A percentile compares a stretch with the other conserved stretches of the same genome.
Evolutionary conservation across 345 rosid genomes (phyloP).

Genomic region (Combretum micranthum): DNA sequence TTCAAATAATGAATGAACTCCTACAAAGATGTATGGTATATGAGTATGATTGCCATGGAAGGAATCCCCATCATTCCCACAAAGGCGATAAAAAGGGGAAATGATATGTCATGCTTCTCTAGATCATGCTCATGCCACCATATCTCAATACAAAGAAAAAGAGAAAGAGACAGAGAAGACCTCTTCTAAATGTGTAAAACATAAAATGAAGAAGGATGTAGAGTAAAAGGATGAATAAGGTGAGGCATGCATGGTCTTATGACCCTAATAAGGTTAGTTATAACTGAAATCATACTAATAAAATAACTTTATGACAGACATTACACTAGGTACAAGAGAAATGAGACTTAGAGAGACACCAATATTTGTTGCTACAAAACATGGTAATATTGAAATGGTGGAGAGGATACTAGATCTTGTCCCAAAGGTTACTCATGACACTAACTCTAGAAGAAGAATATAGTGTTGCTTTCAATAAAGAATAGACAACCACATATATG

Average conservation of each 20-base stretch:
- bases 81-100: not conserved
- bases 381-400: conserved; percentile 24
- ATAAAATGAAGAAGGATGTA: too few relatives aligned
- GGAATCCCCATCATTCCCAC: not conserved
- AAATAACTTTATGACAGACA: not conserved
- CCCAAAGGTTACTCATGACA: conserved; percentile 23
- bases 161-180: too few relatives aligned
- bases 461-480: conserved; percentile 41
- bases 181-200: too few relatives aligned
- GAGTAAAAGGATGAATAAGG: too few relatives aligned
- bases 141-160: too few relatives aligned
- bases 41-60: conserved; percentile 15
- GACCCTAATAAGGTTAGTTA: too few relatives aligned
- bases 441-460: conserved; percentile 20
- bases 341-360: conserved; percentile 13
- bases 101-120: not conserved
- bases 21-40: conserved; percentile 6
- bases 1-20: conserved; percentile 37
- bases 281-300: too few relatives aligned
- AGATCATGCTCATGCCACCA: not conserved
- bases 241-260: too few relatives aligned
- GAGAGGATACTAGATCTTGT: conserved; percentile 16
- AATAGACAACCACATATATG: conserved; percentile 36
- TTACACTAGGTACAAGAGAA: not conserved
- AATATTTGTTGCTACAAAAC: conserved; percentile 23